phyloP scores from a whole-genome alignment of 2,329 filamentous ascomycete species.

The Beauveria rudraprayagi region DNA sequence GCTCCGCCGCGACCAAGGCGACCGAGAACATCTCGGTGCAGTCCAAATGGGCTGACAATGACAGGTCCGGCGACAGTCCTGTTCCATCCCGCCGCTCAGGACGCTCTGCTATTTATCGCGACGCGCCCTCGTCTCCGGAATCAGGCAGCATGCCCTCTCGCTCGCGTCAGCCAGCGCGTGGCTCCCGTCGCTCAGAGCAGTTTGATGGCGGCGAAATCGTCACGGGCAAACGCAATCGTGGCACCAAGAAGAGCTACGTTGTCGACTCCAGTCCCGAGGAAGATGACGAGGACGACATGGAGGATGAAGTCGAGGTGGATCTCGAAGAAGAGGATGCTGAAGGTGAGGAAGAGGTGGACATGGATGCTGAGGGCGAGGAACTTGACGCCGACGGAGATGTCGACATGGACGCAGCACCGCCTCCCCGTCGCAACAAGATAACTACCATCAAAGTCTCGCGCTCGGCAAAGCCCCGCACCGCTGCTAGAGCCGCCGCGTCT shows the following conservation, averaged over 20 bases:
- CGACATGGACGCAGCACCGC: conserved; percentile 34
- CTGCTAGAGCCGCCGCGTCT: conserved; percentile 19
- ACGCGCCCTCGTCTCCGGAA: conserved; percentile 40
- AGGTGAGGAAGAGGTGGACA: conserved; percentile 26
- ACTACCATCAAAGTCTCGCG: conserved; percentile 41
- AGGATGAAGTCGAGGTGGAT: conserved; percentile 26
- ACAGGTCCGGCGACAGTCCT: conserved; percentile 27
- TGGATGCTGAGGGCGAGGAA: conserved; percentile 33
- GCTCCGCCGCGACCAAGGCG: conserved; percentile 35
- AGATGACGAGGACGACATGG: conserved; percentile 35
- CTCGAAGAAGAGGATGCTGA: conserved; percentile 32
- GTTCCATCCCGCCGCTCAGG: conserved; percentile 48
- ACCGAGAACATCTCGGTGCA: conserved; percentile 35
- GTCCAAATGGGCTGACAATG: conserved; percentile 31
- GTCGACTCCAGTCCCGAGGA: conserved; percentile 47
- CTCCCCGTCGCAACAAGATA: conserved; percentile 19
- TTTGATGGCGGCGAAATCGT: conserved; percentile 40
- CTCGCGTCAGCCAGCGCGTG: conserved; percentile 37
- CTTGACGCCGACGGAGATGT: conserved; percentile 32
- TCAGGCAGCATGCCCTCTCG: conserved; percentile 26
- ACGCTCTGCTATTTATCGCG: conserved; percentile 36
- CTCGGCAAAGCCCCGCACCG: conserved; percentile 17
- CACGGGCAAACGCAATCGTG: conserved; percentile 44
- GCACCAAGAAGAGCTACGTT: conserved; percentile 51
- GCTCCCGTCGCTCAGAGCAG: conserved; percentile 27